Base-by-base conservation (phyloP, 1,284 basidiomycete species). In the Leccinum fallax region DNA sequence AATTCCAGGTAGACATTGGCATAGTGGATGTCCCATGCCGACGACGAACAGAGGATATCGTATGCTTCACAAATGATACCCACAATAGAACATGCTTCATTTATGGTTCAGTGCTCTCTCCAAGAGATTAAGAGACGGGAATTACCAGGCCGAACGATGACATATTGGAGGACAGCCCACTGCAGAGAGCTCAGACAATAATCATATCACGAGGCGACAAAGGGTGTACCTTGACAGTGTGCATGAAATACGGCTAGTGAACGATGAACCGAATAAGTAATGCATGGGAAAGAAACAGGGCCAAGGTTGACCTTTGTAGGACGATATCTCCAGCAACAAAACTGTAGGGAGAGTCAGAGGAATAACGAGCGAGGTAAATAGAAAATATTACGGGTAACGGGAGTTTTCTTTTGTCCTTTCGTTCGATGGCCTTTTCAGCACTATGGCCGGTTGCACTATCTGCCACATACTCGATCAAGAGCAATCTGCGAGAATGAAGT, bases 91-190 rank as follows among this genome's bases (percentile, higher is more conserved):
- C 59, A 63, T 6, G 63, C 72, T 73, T 66, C 40, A 16, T 38
- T 4, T 9, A 6, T 2, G 19, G 28, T 56, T 75, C 16, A 73
- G 69, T 34, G 4, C 1, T 6, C 11, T 80, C 78, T 13, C 32
- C 79, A 74, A 76, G 61, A 61, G 15, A 19, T 24, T 26, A 53
- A 13, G 5, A 24, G 2, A n/a, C 54, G 9, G 7, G 24, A 61
- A 15, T 65, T 66, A 90, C 89, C 77, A 62, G 92, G 92, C 62
- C 91, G 82, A 52, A 94, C 79, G 61, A 94, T 85, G 38, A 93
- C 87, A 70, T 94, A 95, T 83, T 95, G 94, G 55, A 94, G 75
- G 7, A 92, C 90, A 53, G 84, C 80, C 90, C 90, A 93, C 87
- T 91, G 62, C 10, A 58, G 26, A 57, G 21, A 43, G 9, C 52